phyloP scores from a whole-genome alignment of 257 asterid species.

The Solanum sitiens region DNA sequence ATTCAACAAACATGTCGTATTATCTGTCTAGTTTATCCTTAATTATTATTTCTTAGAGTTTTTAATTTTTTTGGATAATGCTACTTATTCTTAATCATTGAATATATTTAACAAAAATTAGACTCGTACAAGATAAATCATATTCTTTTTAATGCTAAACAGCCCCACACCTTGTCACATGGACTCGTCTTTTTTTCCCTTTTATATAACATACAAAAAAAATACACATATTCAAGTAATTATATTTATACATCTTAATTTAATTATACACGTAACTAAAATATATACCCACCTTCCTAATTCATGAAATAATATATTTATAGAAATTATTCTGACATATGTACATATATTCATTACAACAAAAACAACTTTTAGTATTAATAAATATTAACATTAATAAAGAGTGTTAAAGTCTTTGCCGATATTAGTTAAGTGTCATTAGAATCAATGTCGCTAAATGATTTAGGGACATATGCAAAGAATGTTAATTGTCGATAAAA shows the following conservation, averaged over 20 bases:
- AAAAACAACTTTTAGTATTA: too few species aligned
- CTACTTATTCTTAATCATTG: background rate
- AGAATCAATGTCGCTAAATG: too few species aligned
- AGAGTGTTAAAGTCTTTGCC: too few species aligned
- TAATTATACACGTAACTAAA: background rate
- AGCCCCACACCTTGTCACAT: background rate
- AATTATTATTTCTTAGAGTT: background rate
- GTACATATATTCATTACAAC: too few species aligned
- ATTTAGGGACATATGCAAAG: too few species aligned
- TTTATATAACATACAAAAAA: background rate
- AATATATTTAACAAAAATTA: background rate
- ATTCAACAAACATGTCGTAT: background rate
- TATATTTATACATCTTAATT: background rate
- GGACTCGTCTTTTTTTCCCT: background rate
- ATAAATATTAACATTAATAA: too few species aligned
- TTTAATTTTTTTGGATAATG: background rate
- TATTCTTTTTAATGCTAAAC: background rate
- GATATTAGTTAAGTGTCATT: too few species aligned
- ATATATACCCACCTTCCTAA: background rate
- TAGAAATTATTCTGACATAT: too few species aligned
- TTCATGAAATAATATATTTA: too few species aligned
- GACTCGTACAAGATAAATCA: background rate
- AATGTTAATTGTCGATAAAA: too few species aligned
- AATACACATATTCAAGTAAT: background rate
- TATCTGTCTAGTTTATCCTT: background rate